These are phyloP conservation scores for Lentinula detonsa DNA, from an alignment of 768 basidiomycete species.

Conservation along the genomic window DNA sequence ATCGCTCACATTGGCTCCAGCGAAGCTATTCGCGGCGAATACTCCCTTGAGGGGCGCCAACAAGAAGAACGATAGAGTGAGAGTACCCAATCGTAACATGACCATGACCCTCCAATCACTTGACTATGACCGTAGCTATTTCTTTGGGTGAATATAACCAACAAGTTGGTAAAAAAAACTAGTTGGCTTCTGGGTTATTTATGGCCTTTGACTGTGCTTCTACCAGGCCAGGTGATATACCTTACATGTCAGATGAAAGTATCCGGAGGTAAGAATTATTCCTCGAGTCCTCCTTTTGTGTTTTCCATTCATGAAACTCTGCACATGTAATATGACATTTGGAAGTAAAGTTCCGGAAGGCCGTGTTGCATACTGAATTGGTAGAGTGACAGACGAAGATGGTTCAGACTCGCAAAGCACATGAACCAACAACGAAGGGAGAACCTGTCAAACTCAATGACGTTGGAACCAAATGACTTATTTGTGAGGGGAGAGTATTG, in stretches of 20 bases:
- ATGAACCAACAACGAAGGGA: no score
- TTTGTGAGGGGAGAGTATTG: no score
- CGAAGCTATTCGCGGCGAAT: slow-evolving; percentile 5
- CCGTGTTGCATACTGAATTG: background rate
- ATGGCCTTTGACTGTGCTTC: background rate
- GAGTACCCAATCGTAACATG: background rate
- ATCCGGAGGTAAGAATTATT: background rate
- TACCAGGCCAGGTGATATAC: background rate
- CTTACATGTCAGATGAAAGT: background rate
- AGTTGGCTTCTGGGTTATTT: background rate
- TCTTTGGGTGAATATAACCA: background rate
- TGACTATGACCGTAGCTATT: background rate
- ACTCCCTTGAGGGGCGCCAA: background rate
- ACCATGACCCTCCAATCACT: background rate
- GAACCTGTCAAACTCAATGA: no score
- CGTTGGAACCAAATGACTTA: no score
- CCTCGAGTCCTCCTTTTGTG: background rate
- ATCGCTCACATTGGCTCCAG: slow-evolving; percentile 5
- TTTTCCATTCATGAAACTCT: no score
- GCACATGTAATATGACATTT: background rate
- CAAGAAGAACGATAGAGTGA: background rate
- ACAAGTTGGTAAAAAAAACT: no score
- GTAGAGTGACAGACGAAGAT: no score
- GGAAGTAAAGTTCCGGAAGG: background rate
- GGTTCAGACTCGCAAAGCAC: background rate